phyloP scores from a whole-genome alignment of 495 filamentous ascomycete species.

The Saxophila tyrrhenica region DNA sequence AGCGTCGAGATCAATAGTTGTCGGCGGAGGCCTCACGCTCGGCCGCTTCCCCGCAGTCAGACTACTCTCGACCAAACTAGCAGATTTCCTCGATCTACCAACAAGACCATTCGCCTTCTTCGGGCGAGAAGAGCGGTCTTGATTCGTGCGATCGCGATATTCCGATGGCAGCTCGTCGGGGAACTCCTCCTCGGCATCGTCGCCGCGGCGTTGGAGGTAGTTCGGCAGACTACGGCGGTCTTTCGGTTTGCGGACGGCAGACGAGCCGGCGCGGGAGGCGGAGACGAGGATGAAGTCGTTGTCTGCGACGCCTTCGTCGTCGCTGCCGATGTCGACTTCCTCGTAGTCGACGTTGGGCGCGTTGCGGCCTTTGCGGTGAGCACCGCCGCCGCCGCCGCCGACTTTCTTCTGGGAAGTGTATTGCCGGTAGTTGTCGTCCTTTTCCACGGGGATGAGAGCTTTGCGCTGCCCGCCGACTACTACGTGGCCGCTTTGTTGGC shows the following conservation, averaged over 20 bases:
- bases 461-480: constrained; percentile 10
- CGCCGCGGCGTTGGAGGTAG: constrained; percentile 10
- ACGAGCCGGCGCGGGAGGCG: background rate
- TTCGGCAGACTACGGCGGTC: constrained; percentile 6
- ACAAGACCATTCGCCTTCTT: background rate
- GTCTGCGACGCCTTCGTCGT: constrained; percentile 1
- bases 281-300: background rate
- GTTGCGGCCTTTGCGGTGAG: background rate
- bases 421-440: constrained; percentile 17
- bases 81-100: background rate
- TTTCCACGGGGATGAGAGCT: constrained; percentile 18
- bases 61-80: background rate
- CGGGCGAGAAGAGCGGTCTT: background rate
- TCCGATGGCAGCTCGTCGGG: constrained; percentile 8
- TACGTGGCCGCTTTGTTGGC: constrained; percentile 5
- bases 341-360: constrained; percentile 9
- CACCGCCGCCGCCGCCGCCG: background rate
- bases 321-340: constrained; percentile 15
- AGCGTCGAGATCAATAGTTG: too few species aligned
- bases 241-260: background rate
- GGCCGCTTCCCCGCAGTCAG: constrained; percentile 13
- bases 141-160: background rate
- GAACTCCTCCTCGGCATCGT: constrained; percentile 1
- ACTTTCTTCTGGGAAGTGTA: background rate
- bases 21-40: constrained; percentile 6